Evolutionary conservation across 306 rosid species (phyloP).

Genomic region (Mimosa pudica): DNA sequence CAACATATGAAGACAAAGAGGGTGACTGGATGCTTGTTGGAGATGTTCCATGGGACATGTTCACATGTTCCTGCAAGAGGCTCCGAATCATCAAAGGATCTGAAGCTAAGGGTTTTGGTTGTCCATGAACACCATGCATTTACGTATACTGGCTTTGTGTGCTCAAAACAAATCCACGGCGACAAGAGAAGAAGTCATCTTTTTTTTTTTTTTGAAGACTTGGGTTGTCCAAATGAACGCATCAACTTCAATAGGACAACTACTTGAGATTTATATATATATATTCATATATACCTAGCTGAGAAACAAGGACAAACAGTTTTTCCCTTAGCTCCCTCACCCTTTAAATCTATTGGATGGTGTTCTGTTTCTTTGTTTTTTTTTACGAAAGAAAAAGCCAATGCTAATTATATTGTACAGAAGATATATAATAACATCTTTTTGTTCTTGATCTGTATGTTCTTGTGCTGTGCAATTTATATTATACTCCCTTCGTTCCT

Average conservation of each 20-base stretch:
- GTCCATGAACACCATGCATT: conserved; percentile 28
- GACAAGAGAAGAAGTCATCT: conserved; percentile 15
- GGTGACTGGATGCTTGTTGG: conserved; percentile 98
- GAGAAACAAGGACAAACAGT: conserved; percentile 9
- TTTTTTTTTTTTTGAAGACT: background rate
- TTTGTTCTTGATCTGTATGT: background rate
- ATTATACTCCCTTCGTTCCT: background rate
- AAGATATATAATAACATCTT: conserved; percentile 35
- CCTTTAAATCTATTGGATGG: conserved; percentile 5
- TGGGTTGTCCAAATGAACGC: conserved; percentile 19
- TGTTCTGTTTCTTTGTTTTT: conserved; percentile 2
- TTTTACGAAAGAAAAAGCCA: background rate
- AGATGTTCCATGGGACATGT: conserved; percentile 96
- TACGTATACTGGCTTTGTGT: background rate
- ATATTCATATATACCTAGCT: background rate
- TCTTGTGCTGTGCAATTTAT: background rate
- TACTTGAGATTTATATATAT: background rate
- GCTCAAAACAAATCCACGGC: background rate
- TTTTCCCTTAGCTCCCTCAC: background rate
- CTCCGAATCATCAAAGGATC: conserved; percentile 65
- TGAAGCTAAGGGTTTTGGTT: conserved; percentile 66
- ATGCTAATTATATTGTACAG: conserved; percentile 32
- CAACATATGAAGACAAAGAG: conserved; percentile 84
- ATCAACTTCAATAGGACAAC: background rate
- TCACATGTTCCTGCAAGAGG: conserved; percentile 65